These are phyloP conservation scores for Mallotus nudiflorus DNA, from an alignment of 345 rosid species.

Conservation along the genomic window DNA sequence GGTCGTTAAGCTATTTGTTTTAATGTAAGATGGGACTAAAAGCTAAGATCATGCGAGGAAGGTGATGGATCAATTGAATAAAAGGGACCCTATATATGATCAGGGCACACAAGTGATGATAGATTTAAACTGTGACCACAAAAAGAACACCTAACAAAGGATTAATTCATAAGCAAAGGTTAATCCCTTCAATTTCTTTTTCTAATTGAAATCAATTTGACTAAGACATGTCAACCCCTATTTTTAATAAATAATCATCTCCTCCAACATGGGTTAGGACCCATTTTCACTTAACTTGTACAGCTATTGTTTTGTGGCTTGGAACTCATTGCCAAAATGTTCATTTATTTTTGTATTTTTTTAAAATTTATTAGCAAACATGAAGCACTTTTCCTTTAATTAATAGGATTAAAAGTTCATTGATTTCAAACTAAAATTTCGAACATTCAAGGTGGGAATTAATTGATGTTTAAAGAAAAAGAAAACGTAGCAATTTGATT, in stretches of 20 bases:
- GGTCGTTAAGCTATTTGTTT: too few relatives aligned
- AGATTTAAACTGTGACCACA: background rate
- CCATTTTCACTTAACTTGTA: background rate
- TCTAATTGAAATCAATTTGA: slow-evolving; percentile 1
- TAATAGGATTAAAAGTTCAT: too few relatives aligned
- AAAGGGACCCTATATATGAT: background rate
- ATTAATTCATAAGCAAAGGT: slow-evolving; percentile 14
- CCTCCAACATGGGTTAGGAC: background rate
- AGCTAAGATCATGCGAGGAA: too few relatives aligned
- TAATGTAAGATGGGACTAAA: too few relatives aligned
- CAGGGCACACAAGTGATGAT: background rate
- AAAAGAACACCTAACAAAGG: background rate
- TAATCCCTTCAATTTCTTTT: background rate
- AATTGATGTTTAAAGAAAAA: too few relatives aligned
- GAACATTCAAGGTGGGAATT: too few relatives aligned
- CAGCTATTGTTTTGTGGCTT: background rate
- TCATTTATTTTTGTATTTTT: background rate
- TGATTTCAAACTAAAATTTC: too few relatives aligned
- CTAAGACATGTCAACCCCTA: slow-evolving; percentile 1
- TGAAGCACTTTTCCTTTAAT: too few relatives aligned
- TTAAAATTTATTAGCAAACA: too few relatives aligned
- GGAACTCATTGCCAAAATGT: background rate
- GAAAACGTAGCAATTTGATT: too few relatives aligned
- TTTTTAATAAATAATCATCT: background rate
- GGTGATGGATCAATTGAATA: too few relatives aligned